Evolutionary conservation across 176 grass and related monocot genomes (phyloP).

Genomic region (Oryza glumipatula): DNA sequence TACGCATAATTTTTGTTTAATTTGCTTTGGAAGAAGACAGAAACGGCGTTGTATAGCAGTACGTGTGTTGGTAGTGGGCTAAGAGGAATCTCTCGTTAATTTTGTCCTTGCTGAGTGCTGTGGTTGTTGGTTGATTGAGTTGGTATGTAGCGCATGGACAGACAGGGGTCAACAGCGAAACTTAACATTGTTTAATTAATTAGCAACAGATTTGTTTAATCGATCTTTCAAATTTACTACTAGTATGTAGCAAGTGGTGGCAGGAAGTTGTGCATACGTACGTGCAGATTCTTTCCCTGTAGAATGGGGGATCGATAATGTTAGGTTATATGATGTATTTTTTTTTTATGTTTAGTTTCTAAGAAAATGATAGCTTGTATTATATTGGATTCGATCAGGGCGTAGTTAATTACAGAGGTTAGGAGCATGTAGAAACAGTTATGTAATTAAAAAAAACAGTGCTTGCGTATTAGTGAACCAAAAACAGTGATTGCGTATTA

Average conservation of each 20-base stretch:
- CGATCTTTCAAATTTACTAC: neutral
- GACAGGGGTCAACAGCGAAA: constrained; percentile 4
- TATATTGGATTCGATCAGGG: neutral
- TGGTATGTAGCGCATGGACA: neutral
- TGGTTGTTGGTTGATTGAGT: neutral
- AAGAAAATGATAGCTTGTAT: neutral
- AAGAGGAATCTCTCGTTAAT: constrained; percentile 42
- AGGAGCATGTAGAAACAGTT: no score
- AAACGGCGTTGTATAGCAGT: neutral
- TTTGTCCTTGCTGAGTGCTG: constrained; percentile 14
- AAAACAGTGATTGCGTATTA: no score
- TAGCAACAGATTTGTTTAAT: neutral
- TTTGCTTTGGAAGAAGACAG: neutral
- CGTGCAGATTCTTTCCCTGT: no score
- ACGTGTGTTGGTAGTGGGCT: constrained; percentile 5
- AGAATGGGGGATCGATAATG: neutral
- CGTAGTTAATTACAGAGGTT: neutral
- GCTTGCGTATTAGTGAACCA: no score
- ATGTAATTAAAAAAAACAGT: no score
- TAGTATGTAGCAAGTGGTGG: neutral
- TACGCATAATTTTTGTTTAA: neutral
- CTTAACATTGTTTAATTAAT: neutral
- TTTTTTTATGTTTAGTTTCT: neutral
- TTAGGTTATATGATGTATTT: neutral
- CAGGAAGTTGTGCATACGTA: neutral